These are phyloP conservation scores for Marasmius sp. DNA, from an alignment of 1,284 basidiomycete species.

Conservation along the genomic window DNA sequence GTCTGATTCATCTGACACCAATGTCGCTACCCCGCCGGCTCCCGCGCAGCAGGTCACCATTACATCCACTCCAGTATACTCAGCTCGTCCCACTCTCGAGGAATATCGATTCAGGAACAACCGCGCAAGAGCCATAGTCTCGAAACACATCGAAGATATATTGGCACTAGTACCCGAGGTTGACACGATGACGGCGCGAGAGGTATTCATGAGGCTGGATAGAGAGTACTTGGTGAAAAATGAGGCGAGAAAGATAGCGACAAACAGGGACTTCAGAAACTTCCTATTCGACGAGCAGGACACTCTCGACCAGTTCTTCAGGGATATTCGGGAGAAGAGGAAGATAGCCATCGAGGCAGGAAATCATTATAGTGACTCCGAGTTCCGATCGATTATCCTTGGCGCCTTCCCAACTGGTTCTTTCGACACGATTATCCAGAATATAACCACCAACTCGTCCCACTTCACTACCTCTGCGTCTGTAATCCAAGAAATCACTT, in stretches of 20 bases:
- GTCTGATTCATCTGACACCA: neutral
- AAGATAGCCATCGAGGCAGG: slow-evolving; percentile 1
- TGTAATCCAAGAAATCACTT: slow-evolving; percentile 6
- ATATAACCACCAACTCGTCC: neutral
- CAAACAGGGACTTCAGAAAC: neutral
- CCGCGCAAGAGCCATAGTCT: slow-evolving; percentile 1
- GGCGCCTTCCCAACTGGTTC: neutral
- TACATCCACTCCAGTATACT: slow-evolving; percentile 5
- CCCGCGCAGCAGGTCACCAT: too few relatives aligned
- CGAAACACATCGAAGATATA: neutral
- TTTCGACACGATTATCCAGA: slow-evolving; percentile 6
- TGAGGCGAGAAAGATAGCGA: neutral
- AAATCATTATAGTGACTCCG: neutral
- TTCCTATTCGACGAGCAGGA: neutral
- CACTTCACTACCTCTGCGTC: neutral
- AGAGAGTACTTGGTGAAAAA: neutral
- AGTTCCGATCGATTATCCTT: neutral
- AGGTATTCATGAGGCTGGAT: neutral
- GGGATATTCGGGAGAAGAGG: neutral
- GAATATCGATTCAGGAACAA: slow-evolving; percentile 4
- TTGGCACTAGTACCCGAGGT: neutral
- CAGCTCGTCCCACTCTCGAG: neutral
- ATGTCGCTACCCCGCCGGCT: neutral
- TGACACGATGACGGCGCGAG: neutral
- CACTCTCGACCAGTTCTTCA: slow-evolving; percentile 1